A percentile compares a stretch with the other conserved stretches of the same genome.
phyloP scores from a whole-genome alignment of 768 basidiomycete genomes.

The Russula ochroleuca region DNA sequence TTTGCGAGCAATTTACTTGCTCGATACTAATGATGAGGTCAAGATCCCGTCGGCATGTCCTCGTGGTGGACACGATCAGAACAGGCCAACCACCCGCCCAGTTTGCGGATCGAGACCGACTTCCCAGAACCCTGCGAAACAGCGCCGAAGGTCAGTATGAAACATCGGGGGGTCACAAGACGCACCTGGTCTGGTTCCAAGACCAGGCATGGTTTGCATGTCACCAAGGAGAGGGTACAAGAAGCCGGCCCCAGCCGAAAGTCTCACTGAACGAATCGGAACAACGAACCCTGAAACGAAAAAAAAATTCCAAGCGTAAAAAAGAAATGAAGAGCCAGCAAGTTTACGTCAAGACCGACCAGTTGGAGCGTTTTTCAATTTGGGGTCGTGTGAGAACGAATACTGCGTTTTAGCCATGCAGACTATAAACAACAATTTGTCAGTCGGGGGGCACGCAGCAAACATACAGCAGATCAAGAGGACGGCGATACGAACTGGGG shows the following conservation, averaged over 20 bases:
- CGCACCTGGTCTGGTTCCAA: slow-evolving; percentile 83
- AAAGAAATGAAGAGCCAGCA: slow-evolving; percentile 3
- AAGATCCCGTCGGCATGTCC: slow-evolving; percentile 28
- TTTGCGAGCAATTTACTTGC: slow-evolving; percentile 1
- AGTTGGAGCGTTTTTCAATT: slow-evolving; percentile 83
- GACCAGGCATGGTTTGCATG: slow-evolving; percentile 98
- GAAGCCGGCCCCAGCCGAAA: slow-evolving; percentile 94
- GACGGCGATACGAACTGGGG: slow-evolving; percentile 53
- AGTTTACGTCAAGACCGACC: slow-evolving; percentile 40
- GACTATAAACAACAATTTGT: slow-evolving; percentile 44
- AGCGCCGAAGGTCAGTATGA: slow-evolving; percentile 18
- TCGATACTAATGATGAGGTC: slow-evolving; percentile 33
- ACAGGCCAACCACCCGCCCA: slow-evolving; percentile 82
- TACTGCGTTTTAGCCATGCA: slow-evolving; percentile 99
- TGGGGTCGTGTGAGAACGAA: slow-evolving; percentile 93
- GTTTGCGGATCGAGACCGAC: slow-evolving; percentile 75
- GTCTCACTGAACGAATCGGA: slow-evolving; percentile 81
- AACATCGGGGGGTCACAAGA: not conserved
- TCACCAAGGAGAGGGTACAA: slow-evolving; percentile 92
- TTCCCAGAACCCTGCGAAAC: slow-evolving; percentile 77
- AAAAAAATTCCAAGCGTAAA: not conserved
- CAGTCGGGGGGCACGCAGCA: slow-evolving; percentile 8
- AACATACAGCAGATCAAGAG: not conserved
- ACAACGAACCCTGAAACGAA: slow-evolving; percentile 71
- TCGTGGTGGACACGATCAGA: slow-evolving; percentile 43